Evolutionary conservation across 495 filamentous ascomycete species (phyloP).

Genomic region (Pseudevernia furfuracea): DNA sequence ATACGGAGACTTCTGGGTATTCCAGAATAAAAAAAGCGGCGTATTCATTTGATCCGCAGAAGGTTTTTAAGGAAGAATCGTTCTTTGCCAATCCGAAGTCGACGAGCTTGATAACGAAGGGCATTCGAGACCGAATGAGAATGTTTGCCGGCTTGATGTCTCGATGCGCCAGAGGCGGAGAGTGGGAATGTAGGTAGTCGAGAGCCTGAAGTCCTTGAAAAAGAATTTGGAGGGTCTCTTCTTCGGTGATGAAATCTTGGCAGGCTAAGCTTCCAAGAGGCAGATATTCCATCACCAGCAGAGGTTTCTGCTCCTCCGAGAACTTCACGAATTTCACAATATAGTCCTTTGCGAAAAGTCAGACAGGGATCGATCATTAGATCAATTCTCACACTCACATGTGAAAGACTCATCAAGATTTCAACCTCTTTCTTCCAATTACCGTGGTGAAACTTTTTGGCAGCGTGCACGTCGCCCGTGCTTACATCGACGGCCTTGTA

Average conservation of each 20-base stretch:
- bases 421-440: conserved; percentile 43
- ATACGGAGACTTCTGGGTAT: too few relatives aligned
- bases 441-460: conserved; percentile 68
- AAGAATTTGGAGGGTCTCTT: conserved; percentile 9
- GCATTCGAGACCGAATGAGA: neutral
- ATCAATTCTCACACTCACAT: conserved; percentile 8
- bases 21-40: too few relatives aligned
- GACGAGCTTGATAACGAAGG: conserved; percentile 4
- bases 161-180: conserved; percentile 6
- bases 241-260: conserved; percentile 8
- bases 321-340: conserved; percentile 11
- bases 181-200: conserved; percentile 7
- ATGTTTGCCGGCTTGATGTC: conserved; percentile 8
- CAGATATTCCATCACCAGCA: conserved; percentile 8
- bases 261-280: conserved; percentile 8
- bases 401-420: conserved; percentile 4
- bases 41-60: neutral
- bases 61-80: neutral
- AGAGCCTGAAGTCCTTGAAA: conserved; percentile 9
- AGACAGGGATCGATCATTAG: conserved; percentile 2
- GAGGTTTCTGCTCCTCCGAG: conserved; percentile 2
- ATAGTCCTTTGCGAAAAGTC: conserved; percentile 2
- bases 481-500: conserved; percentile 63
- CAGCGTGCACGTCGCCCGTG: conserved; percentile 58
- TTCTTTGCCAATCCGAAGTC: neutral